A percentile compares a stretch with the other conserved stretches of the same genome.
phyloP scores from a whole-genome alignment of 129 eudicot species.

The Escallonia rubra region DNA sequence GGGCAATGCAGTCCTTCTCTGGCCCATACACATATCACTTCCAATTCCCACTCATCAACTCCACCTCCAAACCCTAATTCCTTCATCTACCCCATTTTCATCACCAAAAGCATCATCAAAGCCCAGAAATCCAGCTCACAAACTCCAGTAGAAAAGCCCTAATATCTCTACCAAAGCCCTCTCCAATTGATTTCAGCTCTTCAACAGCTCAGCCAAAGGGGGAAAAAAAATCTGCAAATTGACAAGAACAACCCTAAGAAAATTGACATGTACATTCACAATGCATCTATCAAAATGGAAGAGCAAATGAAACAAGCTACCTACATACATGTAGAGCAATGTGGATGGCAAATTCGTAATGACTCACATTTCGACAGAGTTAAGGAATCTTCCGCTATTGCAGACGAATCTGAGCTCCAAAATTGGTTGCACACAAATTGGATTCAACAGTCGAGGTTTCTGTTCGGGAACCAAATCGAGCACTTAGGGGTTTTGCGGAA shows the following conservation, averaged over 20 bases:
- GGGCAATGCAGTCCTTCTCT: neutral
- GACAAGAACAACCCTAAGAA: neutral
- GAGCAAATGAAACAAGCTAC: no score
- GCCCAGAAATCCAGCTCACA: constrained; percentile 1
- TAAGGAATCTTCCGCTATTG: neutral
- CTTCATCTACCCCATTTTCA: constrained; percentile 6
- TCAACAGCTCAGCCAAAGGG: neutral
- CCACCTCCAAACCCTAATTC: neutral
- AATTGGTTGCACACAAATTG: neutral
- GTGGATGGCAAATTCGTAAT: neutral
- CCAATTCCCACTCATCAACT: neutral
- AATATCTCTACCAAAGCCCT: neutral
- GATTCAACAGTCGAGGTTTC: no score
- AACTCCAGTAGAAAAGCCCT: neutral
- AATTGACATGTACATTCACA: neutral
- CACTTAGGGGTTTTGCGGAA: neutral
- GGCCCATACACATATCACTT: constrained; percentile 11
- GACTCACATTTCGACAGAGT: neutral
- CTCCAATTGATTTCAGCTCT: neutral
- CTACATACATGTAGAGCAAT: neutral
- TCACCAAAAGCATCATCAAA: neutral
- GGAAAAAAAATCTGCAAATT: no score
- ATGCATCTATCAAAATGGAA: no score
- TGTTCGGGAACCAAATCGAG: no score
- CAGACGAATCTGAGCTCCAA: constrained; percentile 1